Base-by-base conservation (phyloP, 2,329 filamentous ascomycete genomes). In the Sporothrix schenckii region DNA sequence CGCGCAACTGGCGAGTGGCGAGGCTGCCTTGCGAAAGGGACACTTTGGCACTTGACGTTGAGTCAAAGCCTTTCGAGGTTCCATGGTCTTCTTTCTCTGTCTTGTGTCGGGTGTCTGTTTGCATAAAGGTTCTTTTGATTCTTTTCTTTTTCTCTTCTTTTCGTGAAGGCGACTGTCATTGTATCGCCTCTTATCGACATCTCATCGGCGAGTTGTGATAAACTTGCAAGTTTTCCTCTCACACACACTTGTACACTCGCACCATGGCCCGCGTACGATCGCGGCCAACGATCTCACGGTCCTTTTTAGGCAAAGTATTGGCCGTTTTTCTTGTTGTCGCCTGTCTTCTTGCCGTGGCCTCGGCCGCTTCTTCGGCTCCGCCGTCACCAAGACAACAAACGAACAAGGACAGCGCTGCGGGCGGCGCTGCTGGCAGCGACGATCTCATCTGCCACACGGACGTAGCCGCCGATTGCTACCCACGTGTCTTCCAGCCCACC, bases 381-480 rank as follows among this genome's bases (percentile, higher is more conserved):
- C 47, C 49, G 1, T 27, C 49, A 34, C 49, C 58, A 63, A 63
- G n/a, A 47, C 58, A 63, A 11, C n/a, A 47, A 63, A 27, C 44
- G 4, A n/a, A 63, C 58, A 63, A 47, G n/a, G 58, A 21, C 41
- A 34, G 56, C 56, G 50, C 53, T 56, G 53, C 53, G 47, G 24
- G 13, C 50, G 27, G 47, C n/a, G 27, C 47, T 24, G n/a, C 47
- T 14, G 6, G 44, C 24, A n/a, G 11, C 61, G 34, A 58, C 19
- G 85, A 89, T 53, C 79, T 91, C 69, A 90, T 92, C 77, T 92
- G 89, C 74, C 87, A 89, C 77, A 87, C 86, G 54, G 80, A 83
- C 63, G 83, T 89, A 74, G 80, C 83, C 0, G 78, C 83, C 60
- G 88, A 90, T 71, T 92, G 89, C 78, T 92, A 92, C 74, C 88